phyloP scores from a whole-genome alignment of 345 rosid genomes.

The Triadica sebifera region DNA sequence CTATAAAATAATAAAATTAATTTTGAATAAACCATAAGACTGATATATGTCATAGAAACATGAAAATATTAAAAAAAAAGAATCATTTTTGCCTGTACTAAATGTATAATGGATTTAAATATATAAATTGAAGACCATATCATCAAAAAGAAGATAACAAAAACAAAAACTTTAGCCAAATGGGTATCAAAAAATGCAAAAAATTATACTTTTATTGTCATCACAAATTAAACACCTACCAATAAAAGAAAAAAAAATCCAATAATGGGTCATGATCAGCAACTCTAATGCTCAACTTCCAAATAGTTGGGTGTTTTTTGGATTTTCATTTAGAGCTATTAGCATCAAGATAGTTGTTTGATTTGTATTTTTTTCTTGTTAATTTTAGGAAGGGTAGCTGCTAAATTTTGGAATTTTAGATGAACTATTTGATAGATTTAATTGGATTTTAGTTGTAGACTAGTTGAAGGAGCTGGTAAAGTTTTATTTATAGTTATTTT shows the following conservation, averaged over 20 bases:
- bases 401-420: conserved; percentile 14
- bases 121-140: conserved; percentile 9
- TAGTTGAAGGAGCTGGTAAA: neutral
- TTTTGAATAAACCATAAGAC: neutral
- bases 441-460: conserved; percentile 13
- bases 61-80: no score
- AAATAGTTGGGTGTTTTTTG: conserved; percentile 28
- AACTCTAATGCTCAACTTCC: conserved; percentile 39
- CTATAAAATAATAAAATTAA: neutral
- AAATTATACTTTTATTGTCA: neutral
- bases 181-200: conserved; percentile 28
- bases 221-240: conserved; percentile 30
- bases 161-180: conserved; percentile 18
- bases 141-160: conserved; percentile 15
- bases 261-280: no score
- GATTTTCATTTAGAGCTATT: conserved; percentile 26
- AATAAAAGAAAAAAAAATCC: conserved; percentile 15
- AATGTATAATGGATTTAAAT: conserved; percentile 12
- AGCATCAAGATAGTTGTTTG: conserved; percentile 16
- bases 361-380: neutral
- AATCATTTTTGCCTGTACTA: neutral
- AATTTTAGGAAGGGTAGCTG: conserved; percentile 18
- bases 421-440: conserved; percentile 13
- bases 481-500: no score
- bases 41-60: neutral